phyloP scores from a whole-genome alignment of 306 rosid genomes.

The Fagus crenata region DNA sequence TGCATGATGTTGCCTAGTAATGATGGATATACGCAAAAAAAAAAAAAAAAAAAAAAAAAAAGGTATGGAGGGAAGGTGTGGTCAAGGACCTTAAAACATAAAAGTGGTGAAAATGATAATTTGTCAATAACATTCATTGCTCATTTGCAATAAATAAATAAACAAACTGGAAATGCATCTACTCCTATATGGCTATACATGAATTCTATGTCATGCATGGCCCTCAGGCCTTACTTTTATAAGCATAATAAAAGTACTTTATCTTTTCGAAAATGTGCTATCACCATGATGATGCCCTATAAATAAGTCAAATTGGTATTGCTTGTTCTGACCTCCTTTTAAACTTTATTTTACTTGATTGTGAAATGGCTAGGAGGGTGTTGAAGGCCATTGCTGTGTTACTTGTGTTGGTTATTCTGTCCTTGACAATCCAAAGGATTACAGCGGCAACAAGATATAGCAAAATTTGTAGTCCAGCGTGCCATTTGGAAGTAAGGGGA shows the following conservation, averaged over 20 bases:
- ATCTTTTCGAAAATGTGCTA: constrained; percentile 39
- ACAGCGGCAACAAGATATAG: constrained; percentile 39
- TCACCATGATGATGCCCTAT: constrained; percentile 51
- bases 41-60: background rate
- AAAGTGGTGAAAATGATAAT: constrained; percentile 11
- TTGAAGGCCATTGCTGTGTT: constrained; percentile 28
- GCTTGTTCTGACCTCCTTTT: constrained; percentile 20
- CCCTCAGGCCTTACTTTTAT: constrained; percentile 39
- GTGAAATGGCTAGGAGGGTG: constrained; percentile 40
- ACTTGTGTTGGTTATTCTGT: constrained; percentile 36
- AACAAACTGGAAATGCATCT: background rate
- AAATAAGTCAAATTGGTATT: constrained; percentile 38
- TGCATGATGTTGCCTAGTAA: constrained; percentile 9
- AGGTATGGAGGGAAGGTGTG: background rate
- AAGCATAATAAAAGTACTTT: constrained; percentile 40
- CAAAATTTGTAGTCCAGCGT: constrained; percentile 22
- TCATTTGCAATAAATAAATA: background rate
- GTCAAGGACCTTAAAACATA: constrained; percentile 10
- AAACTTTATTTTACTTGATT: constrained; percentile 22
- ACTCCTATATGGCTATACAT: background rate
- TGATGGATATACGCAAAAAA: background rate
- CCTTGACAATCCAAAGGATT: constrained; percentile 36
- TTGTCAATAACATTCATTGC: constrained; percentile 18
- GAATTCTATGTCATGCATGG: constrained; percentile 4
- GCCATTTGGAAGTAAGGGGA: constrained; percentile 28